phyloP scores from a whole-genome alignment of 2,329 filamentous ascomycete species.

The Colletotrichum eremochloae region DNA sequence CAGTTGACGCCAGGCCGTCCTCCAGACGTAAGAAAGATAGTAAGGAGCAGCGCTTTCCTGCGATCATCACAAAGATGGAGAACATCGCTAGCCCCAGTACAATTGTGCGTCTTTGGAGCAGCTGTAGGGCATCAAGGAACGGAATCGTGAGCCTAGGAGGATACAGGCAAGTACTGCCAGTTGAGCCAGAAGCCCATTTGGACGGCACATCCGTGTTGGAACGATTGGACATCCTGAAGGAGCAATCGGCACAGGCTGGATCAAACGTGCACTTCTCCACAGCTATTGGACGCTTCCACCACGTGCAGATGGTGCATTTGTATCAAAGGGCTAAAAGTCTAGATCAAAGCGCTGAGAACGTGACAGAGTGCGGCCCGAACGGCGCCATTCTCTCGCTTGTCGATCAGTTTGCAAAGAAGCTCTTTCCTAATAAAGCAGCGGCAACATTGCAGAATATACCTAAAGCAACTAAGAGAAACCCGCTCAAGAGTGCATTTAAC shows the following conservation, averaged over 20 bases:
- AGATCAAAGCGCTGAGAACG: too few species aligned
- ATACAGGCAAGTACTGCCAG: not conserved
- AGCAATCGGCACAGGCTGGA: not conserved
- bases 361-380: too few species aligned
- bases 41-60: not conserved
- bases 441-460: too few species aligned
- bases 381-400: too few species aligned
- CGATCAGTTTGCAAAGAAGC: too few species aligned
- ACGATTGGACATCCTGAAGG: slow-evolving; percentile 1
- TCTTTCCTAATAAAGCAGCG: too few species aligned
- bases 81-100: slow-evolving; percentile 3
- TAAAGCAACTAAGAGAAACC: too few species aligned
- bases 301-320: not conserved
- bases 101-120: not conserved
- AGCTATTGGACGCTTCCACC: not conserved
- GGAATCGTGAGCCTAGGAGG: not conserved
- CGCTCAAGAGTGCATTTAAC: too few species aligned
- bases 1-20: not conserved
- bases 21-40: not conserved
- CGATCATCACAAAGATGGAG: slow-evolving; percentile 4
- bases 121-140: slow-evolving; percentile 5
- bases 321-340: slow-evolving; percentile 1
- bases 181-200: not conserved
- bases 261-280: not conserved
- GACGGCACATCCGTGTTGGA: slow-evolving; percentile 4